These are phyloP conservation scores for Acacia pycnantha DNA, from an alignment of 331 rosid species.

Conservation along the genomic window DNA sequence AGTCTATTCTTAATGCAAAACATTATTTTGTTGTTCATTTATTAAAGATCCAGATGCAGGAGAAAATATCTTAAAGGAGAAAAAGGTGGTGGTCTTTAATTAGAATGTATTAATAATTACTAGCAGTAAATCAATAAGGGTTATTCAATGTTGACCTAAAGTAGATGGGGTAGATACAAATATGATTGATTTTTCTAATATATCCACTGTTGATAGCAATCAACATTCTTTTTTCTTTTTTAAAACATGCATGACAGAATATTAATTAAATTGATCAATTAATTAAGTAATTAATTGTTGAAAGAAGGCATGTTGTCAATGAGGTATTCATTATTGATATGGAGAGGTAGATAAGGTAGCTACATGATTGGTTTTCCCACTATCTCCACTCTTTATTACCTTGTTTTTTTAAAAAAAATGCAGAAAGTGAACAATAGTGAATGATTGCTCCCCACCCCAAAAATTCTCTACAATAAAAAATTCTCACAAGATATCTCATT, in stretches of 20 bases:
- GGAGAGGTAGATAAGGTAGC: conserved; percentile 14
- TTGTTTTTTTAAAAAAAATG: not conserved
- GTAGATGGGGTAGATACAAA: not conserved
- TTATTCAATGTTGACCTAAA: not conserved
- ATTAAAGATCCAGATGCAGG: not conserved
- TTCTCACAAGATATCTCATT: not conserved
- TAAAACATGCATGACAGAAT: not conserved
- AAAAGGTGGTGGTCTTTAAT: not conserved
- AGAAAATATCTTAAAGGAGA: not conserved
- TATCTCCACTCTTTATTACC: not conserved
- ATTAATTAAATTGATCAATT: not conserved
- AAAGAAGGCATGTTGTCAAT: not conserved
- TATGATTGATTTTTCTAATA: not conserved
- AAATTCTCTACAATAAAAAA: not conserved
- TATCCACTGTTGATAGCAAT: not conserved
- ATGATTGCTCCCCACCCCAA: not conserved
- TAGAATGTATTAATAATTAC: not conserved
- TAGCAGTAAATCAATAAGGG: not conserved
- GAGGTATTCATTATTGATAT: conserved; percentile 3
- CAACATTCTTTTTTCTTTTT: not conserved
- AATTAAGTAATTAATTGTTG: not conserved
- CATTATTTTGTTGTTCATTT: not conserved
- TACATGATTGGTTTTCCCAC: not conserved
- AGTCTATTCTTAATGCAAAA: not conserved
- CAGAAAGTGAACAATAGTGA: not conserved